Evolutionary conservation across 345 rosid genomes (phyloP).

Genomic region (Kandelia obovata): DNA sequence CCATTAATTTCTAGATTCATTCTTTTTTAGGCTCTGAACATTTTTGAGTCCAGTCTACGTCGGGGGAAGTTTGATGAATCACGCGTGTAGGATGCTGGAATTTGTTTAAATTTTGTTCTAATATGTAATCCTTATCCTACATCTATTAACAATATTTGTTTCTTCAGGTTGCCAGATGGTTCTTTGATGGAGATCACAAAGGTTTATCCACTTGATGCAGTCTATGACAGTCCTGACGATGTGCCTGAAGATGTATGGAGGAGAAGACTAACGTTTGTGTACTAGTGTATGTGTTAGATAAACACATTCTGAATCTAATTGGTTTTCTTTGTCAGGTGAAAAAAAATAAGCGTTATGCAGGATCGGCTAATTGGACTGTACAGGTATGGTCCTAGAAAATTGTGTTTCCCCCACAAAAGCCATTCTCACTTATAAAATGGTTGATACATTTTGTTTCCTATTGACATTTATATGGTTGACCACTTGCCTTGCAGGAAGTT

Average conservation of each 20-base stretch:
- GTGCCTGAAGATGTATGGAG: conserved; percentile 38
- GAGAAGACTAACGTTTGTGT: conserved; percentile 9
- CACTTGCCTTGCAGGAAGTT: conserved; percentile 53
- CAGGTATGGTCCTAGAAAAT: conserved; percentile 43
- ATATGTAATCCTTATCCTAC: not conserved
- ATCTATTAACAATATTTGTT: conserved; percentile 11
- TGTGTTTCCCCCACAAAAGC: not conserved
- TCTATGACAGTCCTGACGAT: conserved; percentile 73
- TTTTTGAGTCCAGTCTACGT: conserved; percentile 85
- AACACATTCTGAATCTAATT: conserved; percentile 1
- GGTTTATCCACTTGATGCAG: conserved; percentile 90
- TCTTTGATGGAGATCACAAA: conserved; percentile 89
- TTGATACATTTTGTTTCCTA: not conserved
- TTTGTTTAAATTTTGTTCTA: conserved; percentile 7
- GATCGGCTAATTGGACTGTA: conserved; percentile 89
- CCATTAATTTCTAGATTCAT: conserved; percentile 13
- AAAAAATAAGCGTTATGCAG: conserved; percentile 87
- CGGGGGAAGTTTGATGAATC: conserved; percentile 95
- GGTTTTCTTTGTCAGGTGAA: conserved; percentile 52
- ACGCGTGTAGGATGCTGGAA: conserved; percentile 60
- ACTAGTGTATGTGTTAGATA: not conserved
- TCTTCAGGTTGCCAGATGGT: conserved; percentile 81
- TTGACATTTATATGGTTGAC: not conserved
- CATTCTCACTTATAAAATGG: not conserved
- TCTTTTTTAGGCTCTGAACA: conserved; percentile 77